Evolutionary conservation across 2,329 filamentous ascomycete genomes (phyloP).

Genomic region (Helotiales sp.): DNA sequence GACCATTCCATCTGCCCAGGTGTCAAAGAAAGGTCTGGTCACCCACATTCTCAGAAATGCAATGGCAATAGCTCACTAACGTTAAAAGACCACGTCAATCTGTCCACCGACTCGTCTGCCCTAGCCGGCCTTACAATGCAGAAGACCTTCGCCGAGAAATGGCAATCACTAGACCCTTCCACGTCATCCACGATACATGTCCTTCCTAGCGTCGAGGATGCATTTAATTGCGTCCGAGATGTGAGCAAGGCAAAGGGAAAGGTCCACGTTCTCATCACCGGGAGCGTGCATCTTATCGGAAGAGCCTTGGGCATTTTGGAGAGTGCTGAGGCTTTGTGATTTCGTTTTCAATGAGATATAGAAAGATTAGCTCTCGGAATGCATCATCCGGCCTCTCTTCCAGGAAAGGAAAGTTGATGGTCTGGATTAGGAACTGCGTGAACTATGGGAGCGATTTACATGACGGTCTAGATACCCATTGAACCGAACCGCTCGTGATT

Average conservation of each 20-base stretch:
- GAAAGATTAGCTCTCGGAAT: too few relatives aligned
- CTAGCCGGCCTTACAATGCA: constrained; percentile 69
- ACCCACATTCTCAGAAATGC: neutral
- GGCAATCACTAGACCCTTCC: constrained; percentile 27
- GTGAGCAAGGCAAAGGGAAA: constrained; percentile 30
- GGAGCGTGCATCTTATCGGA: constrained; percentile 67
- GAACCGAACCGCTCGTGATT: too few relatives aligned
- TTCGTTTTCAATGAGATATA: neutral
- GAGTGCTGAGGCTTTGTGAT: constrained; percentile 39
- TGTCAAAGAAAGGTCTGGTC: constrained; percentile 41
- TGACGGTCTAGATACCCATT: too few relatives aligned
- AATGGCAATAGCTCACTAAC: neutral
- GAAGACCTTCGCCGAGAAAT: constrained; percentile 52
- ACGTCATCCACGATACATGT: constrained; percentile 41
- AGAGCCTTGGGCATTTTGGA: constrained; percentile 77
- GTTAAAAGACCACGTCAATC: constrained; percentile 60
- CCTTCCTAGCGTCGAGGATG: constrained; percentile 57
- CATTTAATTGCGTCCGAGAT: constrained; percentile 53
- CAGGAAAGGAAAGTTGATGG: too few relatives aligned
- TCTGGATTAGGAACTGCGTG: too few relatives aligned
- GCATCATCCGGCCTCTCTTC: too few relatives aligned
- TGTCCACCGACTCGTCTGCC: constrained; percentile 44
- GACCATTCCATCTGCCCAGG: constrained; percentile 66
- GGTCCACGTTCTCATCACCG: constrained; percentile 55
- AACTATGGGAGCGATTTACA: too few relatives aligned